Base-by-base conservation (phyloP, 163 green algal species). In the Scenedesmus sp. region DNA sequence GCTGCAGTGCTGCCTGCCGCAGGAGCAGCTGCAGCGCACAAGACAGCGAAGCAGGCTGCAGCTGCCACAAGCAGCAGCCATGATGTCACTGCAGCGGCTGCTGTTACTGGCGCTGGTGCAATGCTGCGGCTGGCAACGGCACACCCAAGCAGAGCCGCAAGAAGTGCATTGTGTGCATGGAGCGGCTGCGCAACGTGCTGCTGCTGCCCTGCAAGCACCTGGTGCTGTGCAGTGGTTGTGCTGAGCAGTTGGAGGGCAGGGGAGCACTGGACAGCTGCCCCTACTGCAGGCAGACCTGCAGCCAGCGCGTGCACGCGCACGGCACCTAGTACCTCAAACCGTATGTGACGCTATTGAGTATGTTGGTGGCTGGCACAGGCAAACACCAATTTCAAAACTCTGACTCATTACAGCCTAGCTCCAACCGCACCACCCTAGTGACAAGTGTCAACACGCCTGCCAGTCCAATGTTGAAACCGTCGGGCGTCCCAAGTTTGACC, bases 131-230 rank as follows among this genome's bases (percentile, higher is more conserved):
- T 79, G 70, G 76, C 76, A 84, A 34, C 34, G 8, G 76, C 76
- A 56, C 13, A 16, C 12, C 20, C 74, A 82, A 34, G 23, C 70
- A 15, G 23, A 56, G 12, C 18, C 20, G 66, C 64, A 46, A 73
- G 23, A n/a, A 26, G 62, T 83, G 64, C 85, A 55, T 73, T 0
- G 46, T 91, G 23, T 91, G 87, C 67, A 67, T 79, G 55, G 34
- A 52, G 57, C 26, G 56, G 26, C 57, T 10, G 23, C 59, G 87
- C 9, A 5, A 66, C n/a, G 46, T 91, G 59, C 81, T 91, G 87
- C 59, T 91, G 74, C 76, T 91, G 87, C 87, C 87, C 9, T 91
- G 87, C 79, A 91, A 91, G 87, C 87, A 91, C 76, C 59, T 91
- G 56, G 87, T 79, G 70, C 70, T 79, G 70, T 79, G 70, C 70